These are phyloP conservation scores for Lipomyces oligophaga DNA, from an alignment of 805 yeast genomes.

Conservation along the genomic window DNA sequence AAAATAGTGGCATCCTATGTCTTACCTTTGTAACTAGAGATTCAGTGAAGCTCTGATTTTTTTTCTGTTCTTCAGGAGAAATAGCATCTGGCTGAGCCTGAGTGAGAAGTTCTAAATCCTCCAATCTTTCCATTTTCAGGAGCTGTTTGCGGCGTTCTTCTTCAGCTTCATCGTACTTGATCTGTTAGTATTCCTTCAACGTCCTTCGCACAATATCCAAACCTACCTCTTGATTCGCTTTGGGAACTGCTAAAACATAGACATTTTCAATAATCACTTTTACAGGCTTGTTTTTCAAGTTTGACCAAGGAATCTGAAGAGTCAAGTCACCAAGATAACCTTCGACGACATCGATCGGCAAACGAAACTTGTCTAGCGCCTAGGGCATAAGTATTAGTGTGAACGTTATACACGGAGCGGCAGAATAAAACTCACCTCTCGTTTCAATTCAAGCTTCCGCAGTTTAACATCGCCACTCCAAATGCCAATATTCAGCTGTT, in stretches of 20 bases:
- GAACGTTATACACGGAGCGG: background rate
- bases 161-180: conserved; percentile 51
- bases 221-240: conserved; percentile 44
- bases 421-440: conserved; percentile 47
- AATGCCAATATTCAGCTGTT: conserved; percentile 89
- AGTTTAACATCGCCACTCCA: conserved; percentile 97
- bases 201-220: background rate
- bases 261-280: conserved; percentile 83
- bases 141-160: conserved; percentile 60
- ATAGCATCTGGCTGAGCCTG: conserved; percentile 43
- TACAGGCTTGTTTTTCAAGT: conserved; percentile 87
- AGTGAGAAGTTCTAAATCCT: conserved; percentile 51
- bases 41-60: conserved; percentile 81
- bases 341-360: conserved; percentile 82
- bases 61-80: conserved; percentile 39
- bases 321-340: conserved; percentile 90
- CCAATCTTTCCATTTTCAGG: conserved; percentile 63
- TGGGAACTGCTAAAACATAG: conserved; percentile 75
- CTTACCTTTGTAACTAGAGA: conserved; percentile 74
- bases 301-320: conserved; percentile 95
- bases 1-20: background rate
- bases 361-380: conserved; percentile 76
- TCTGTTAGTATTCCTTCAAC: background rate
- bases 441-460: conserved; percentile 69
- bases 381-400: conserved; percentile 14